phyloP scores from a whole-genome alignment of 768 basidiomycete genomes.

The Boletus tylopilopsis region DNA sequence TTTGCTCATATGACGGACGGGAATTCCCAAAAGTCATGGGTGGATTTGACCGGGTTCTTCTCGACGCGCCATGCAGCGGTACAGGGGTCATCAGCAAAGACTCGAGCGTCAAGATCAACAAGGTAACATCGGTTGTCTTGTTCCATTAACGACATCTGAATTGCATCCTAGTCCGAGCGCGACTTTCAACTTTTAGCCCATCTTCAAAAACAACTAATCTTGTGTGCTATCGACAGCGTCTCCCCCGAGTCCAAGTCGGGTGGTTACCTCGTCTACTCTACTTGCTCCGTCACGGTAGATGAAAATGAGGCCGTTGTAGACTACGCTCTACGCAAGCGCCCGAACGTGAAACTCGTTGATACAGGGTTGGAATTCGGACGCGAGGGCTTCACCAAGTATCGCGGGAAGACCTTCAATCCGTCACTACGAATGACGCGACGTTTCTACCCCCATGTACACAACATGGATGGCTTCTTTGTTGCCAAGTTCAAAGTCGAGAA shows the following conservation, averaged over 20 bases:
- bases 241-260: slow-evolving; percentile 87
- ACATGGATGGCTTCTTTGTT: slow-evolving; percentile 99
- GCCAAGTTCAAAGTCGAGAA: slow-evolving; percentile 97
- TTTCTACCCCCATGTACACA: slow-evolving; percentile 97
- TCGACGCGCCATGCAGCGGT: slow-evolving; percentile 97
- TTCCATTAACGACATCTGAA: slow-evolving; percentile 5
- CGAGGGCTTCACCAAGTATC: slow-evolving; percentile 85
- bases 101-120: slow-evolving; percentile 95
- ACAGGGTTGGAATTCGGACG: slow-evolving; percentile 92
- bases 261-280: slow-evolving; percentile 95
- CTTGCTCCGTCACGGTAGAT: slow-evolving; percentile 96
- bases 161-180: slow-evolving; percentile 66
- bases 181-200: slow-evolving; percentile 97
- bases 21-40: slow-evolving; percentile 99
- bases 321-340: slow-evolving; percentile 92
- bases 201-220: slow-evolving; percentile 95
- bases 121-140: slow-evolving; percentile 48
- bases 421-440: slow-evolving; percentile 78
- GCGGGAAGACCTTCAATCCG: slow-evolving; percentile 85
- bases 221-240: slow-evolving; percentile 97
- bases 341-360: slow-evolving; percentile 88
- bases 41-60: slow-evolving; percentile 93
- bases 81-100: slow-evolving; percentile 99
- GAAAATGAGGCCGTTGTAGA: slow-evolving; percentile 99
- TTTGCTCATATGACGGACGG: slow-evolving; percentile 95